phyloP scores from a whole-genome alignment of 257 asterid species.

The Nicotiana knightiana region DNA sequence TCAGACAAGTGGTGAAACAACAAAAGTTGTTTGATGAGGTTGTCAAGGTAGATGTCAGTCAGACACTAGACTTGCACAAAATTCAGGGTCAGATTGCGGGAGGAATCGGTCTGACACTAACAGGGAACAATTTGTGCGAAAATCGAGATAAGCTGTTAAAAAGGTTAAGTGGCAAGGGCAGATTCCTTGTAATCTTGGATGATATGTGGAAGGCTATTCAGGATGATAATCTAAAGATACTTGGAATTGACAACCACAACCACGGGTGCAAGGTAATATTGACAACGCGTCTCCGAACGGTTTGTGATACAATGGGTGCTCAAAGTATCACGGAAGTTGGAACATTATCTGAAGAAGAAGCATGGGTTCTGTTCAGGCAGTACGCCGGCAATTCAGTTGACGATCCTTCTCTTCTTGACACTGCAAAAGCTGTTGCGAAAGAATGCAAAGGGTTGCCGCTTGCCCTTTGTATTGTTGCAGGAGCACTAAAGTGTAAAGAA shows the following conservation, averaged over 20 bases:
- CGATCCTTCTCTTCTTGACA: not conserved
- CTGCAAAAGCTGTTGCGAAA: constrained; percentile 11
- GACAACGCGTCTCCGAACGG: constrained; percentile 2
- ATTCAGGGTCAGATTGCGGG: not conserved
- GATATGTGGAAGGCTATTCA: constrained; percentile 23
- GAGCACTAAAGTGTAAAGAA: not conserved
- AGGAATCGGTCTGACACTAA: not conserved
- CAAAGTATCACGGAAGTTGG: not conserved
- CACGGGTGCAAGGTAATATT: constrained; percentile 18
- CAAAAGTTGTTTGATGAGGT: not conserved
- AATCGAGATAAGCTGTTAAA: not conserved
- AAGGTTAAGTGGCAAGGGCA: not conserved
- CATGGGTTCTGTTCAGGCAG: constrained; percentile 20
- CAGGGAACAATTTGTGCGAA: not conserved
- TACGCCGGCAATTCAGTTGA: constrained; percentile 10
- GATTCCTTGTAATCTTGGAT: constrained; percentile 24
- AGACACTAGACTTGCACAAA: not conserved
- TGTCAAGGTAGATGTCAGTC: not conserved
- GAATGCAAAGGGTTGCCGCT: constrained; percentile 26
- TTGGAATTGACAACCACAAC: constrained; percentile 15
- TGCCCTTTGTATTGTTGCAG: constrained; percentile 23
- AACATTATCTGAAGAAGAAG: constrained; percentile 16
- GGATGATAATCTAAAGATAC: not conserved
- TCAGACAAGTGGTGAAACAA: not conserved
- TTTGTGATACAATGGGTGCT: constrained; percentile 12